phyloP scores from a whole-genome alignment of 257 asterid genomes.

The Ligustrum vulgare region DNA sequence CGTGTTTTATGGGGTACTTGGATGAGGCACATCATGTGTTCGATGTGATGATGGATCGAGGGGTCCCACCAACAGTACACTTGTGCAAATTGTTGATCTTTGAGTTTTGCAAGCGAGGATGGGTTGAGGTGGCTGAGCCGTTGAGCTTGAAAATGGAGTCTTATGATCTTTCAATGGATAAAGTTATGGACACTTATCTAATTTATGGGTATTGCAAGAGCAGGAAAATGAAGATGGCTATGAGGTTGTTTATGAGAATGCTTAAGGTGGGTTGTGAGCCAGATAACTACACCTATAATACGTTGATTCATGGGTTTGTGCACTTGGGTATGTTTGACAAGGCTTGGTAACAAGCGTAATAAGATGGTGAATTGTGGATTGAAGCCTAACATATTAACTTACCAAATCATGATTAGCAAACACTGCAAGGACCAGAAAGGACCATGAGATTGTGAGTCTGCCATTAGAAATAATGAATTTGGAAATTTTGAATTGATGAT shows the following conservation, averaged over 20 bases:
- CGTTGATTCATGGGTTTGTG: conserved; percentile 53
- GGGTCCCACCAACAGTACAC: conserved; percentile 43
- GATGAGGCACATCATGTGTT: conserved; percentile 51
- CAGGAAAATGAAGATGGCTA: conserved; percentile 60
- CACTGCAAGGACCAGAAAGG: conserved; percentile 45
- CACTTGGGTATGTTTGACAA: conserved; percentile 45
- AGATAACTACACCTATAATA: conserved; percentile 51
- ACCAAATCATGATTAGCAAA: conserved; percentile 53
- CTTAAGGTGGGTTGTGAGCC: conserved; percentile 50
- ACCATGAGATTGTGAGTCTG: too few relatives aligned
- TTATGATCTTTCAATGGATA: conserved; percentile 47
- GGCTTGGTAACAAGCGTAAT: conserved; percentile 41
- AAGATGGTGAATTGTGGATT: conserved; percentile 49
- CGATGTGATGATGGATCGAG: conserved; percentile 36
- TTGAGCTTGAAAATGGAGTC: conserved; percentile 47
- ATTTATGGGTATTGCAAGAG: conserved; percentile 51
- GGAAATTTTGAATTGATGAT: too few relatives aligned
- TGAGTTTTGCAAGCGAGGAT: conserved; percentile 48
- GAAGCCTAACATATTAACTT: conserved; percentile 49
- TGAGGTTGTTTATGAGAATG: conserved; percentile 60
- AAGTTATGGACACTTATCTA: conserved; percentile 48
- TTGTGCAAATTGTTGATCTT: conserved; percentile 49
- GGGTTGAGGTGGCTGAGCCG: conserved; percentile 56
- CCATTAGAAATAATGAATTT: too few relatives aligned
- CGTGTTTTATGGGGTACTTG: conserved; percentile 46